A percentile compares a stretch with the other conserved stretches of the same genome.
Conservation (phyloP, 2,329 filamentous ascomycete species). For the Alternaria rosae region DNA sequence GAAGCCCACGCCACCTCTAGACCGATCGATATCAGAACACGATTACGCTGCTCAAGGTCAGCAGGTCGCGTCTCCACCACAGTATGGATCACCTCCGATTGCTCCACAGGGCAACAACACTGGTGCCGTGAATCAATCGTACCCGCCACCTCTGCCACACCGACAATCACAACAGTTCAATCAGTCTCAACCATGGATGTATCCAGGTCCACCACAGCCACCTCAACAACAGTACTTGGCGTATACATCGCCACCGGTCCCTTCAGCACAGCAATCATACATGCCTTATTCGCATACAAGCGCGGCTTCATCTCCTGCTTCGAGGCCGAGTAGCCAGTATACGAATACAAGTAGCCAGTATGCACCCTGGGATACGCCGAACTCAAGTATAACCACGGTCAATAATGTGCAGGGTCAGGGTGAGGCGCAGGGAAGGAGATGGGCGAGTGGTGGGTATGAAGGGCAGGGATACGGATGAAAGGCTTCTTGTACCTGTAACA, state of each 20-base stretch:
- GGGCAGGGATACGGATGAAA: constrained; percentile 19
- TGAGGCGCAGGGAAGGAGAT: constrained; percentile 8
- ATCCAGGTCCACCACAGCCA: background rate
- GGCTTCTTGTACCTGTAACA: background rate
- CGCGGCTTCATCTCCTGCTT: constrained; percentile 9
- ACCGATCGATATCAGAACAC: constrained; percentile 9
- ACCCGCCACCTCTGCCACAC: constrained; percentile 7
- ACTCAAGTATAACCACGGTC: constrained; percentile 2
- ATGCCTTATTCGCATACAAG: background rate
- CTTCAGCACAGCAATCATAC: background rate
- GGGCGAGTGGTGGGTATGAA: constrained; percentile 19
- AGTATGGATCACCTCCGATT: background rate
- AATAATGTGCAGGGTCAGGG: background rate
- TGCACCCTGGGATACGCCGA: constrained; percentile 11
- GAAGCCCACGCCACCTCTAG: background rate
- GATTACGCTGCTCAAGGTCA: constrained; percentile 1
- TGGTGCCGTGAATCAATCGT: background rate
- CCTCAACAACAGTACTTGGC: constrained; percentile 7
- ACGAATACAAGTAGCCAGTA: constrained; percentile 3
- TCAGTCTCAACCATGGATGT: background rate
- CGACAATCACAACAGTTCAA: constrained; percentile 4
- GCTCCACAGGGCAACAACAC: background rate
- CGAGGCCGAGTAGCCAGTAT: constrained; percentile 19
- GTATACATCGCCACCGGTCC: constrained; percentile 1
- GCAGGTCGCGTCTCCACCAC: background rate